Evolutionary conservation across 495 filamentous ascomycete species (phyloP), one percentile per base, ranked within the genome.

Genomic region (Aspergillus baeticus): DNA sequence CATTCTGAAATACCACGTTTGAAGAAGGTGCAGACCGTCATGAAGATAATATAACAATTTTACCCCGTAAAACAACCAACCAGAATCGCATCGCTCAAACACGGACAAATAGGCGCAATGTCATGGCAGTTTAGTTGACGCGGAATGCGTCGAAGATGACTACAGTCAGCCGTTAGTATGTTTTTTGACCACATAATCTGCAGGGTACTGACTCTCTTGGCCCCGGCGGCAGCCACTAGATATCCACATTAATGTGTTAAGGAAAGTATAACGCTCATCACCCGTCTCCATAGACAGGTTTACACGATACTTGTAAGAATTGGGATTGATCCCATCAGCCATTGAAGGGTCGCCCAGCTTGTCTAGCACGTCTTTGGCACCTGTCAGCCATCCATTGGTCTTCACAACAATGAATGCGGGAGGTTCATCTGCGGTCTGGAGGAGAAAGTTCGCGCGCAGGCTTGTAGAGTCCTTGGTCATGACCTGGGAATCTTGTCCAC

Each of bases 241-340:
- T 36, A 84, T 68, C 83, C 83, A 86, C 78, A 86, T 81, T 22
- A 81, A 71, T 4, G 79, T 80, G 63, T 86, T 86, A 56, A 85
- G 57, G 60, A 83, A 81, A n/a, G 80, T 77, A 55, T 85, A 86
- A 34, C 83, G 77, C 51, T 82, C 75, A 60, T 86, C 83, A 2
- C 78, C 75, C 5, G 82, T 84, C 57, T 84, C 82, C 80, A 86
- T 83, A 6, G 76, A 75, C 17, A 85, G 65, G 52, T 82, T 79
- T 26, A 84, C 66, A 51, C 82, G 79, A 61, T 81, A 84, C 42
- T 78, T 81, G 61, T 83, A 83, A 13, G 76, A 74, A 63, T 79
- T 78, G 8, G 81, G 80, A 55, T 85, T 83, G 42, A 84, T 73
- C 5, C 77, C 68, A 49, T 78, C 76, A 10, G 79, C 74, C 58